Percentiles rank a stretch among this genome's conserved stretches.
phyloP scores from a whole-genome alignment of 192 early-diverging fungal species.

The Chytriomyces hyalinus region DNA sequence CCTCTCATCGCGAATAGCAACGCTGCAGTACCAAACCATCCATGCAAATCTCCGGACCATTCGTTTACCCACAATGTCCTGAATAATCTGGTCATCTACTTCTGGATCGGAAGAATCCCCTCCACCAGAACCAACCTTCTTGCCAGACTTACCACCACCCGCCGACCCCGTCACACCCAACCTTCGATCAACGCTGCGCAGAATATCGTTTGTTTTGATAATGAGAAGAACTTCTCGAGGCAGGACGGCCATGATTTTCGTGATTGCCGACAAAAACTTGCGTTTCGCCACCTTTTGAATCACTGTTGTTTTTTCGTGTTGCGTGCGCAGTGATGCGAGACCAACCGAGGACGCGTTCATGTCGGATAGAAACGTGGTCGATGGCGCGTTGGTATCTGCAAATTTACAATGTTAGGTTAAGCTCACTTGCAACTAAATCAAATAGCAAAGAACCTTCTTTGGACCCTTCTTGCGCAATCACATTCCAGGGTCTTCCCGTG shows the following conservation, averaged over 20 bases:
- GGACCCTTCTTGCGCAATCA: constrained; percentile 52
- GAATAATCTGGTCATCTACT: not conserved
- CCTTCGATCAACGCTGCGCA: constrained; percentile 64
- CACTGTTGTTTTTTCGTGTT: constrained; percentile 61
- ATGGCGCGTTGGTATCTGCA: not conserved
- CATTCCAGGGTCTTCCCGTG: constrained; percentile 84
- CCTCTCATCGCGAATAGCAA: constrained; percentile 21
- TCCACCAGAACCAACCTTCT: not conserved
- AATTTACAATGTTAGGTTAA: not conserved
- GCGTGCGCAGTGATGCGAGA: constrained; percentile 50
- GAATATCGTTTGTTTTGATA: constrained; percentile 90
- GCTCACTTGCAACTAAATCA: not conserved
- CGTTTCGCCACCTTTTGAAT: constrained; percentile 57
- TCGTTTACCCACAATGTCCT: constrained; percentile 15
- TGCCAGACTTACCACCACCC: not conserved
- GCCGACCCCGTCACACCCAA: constrained; percentile 42
- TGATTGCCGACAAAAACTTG: constrained; percentile 71
- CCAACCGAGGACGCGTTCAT: constrained; percentile 2
- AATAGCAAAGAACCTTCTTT: not conserved
- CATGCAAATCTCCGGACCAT: constrained; percentile 26
- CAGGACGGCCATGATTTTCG: constrained; percentile 80
- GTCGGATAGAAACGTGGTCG: not conserved
- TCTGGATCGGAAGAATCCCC: not conserved
- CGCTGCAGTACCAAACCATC: constrained; percentile 28
- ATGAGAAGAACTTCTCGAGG: constrained; percentile 85